Base-by-base conservation (phyloP, 441 rosid species). In the Adansonia madagascariensis region DNA sequence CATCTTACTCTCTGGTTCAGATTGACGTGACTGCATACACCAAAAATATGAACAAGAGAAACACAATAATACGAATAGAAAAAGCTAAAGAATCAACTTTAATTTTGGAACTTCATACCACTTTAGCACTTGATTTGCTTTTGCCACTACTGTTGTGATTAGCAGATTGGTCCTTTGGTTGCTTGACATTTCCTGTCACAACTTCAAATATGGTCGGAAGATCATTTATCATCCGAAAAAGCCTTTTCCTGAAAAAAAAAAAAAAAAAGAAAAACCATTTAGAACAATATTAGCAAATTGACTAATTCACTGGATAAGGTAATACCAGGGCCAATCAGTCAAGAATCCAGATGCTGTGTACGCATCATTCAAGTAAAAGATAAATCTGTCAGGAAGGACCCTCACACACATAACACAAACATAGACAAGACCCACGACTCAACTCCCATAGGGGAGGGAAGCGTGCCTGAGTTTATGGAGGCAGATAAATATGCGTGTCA, bases 201-300 rank as follows among this genome's bases (percentile, higher is more conserved):
- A 88, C 92, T 85, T 95, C 97, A 81, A 90, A 93, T 79, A 95
- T 81, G 49, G 98, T 85, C 0, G 97, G 97, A 73, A 91, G 81
- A 17, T 92, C 98, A 77, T 92, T 93, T 76, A 92, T 91, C 98
- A 92, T 92, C 85, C 86, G 93, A 84, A 91, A 95, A 80, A 95
- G 93, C 80, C 91, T 91, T 89, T 95, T 93, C 92, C 98, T 95
- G 91, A 47, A 60, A 73, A 80, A 49, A 10, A 15, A 49, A 60
- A 71, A 80, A 73, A 46, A 62, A 68, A 53, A 53, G 6, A n/a
- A 18, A 50, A 12, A 15, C 39, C 12, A 24, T 3, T 60, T 22
- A 60, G 14, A 60, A 24, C 27, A 22, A 60, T 9, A 60, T 60
- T 24, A 24, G 64, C 64, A 60, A 60, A 60, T 60, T 27, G 35